phyloP scores from a whole-genome alignment of 1,139 yeast genomes.

The Lodderomyces beijingensis region DNA sequence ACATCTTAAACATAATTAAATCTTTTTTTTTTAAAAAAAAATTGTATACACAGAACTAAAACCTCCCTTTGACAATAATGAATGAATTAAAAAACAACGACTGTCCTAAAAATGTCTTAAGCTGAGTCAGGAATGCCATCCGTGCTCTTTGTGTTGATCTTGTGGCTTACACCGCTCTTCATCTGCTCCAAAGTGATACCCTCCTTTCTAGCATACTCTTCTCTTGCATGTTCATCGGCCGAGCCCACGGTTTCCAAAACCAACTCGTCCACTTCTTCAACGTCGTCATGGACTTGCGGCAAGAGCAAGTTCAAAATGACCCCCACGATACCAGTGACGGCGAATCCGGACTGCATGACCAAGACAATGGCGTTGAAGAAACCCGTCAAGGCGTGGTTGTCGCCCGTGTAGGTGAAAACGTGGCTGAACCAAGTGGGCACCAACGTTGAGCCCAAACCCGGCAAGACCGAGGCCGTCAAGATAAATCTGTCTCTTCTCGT shows the following conservation, averaged over 20 bases:
- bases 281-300: conserved; percentile 68
- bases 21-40: too few species aligned
- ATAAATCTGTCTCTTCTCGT: conserved; percentile 86
- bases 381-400: conserved; percentile 59
- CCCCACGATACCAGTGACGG: conserved; percentile 76
- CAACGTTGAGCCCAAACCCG: conserved; percentile 76
- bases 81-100: too few species aligned
- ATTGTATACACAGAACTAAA: too few species aligned
- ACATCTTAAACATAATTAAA: too few species aligned
- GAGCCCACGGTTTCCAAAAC: conserved; percentile 46
- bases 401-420: conserved; percentile 74
- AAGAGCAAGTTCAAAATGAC: conserved; percentile 64
- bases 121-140: conserved; percentile 10
- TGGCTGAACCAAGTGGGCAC: conserved; percentile 71
- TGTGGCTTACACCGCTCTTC: conserved; percentile 7
- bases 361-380: conserved; percentile 75
- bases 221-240: conserved; percentile 40
- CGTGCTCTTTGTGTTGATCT: conserved; percentile 9
- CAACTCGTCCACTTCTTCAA: conserved; percentile 47
- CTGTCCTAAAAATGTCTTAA: too few species aligned
- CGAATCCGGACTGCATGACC: conserved; percentile 86
- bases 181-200: conserved; percentile 24
- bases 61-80: too few species aligned
- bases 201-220: conserved; percentile 34
- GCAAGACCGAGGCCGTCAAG: conserved; percentile 67